Evolutionary conservation across 1,139 yeast species (phyloP), one percentile per base, ranked within the genome.

Genomic region (Ogataea hybrid): DNA sequence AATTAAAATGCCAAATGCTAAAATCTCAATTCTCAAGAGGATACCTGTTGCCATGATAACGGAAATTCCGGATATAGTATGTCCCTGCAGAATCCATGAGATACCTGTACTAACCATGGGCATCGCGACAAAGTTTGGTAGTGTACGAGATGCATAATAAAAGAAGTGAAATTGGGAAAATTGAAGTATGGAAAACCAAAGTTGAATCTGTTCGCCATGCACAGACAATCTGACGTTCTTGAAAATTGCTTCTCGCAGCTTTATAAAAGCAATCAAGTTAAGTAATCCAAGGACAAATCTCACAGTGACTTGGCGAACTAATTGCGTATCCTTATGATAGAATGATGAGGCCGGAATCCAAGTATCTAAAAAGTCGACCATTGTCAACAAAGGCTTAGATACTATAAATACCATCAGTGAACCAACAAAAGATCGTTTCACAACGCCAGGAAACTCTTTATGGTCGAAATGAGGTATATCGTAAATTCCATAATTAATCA

Each of bases 371-470:
- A 8, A 6, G 11, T 28, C 31, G 12, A 47, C 20, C 5, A 17
- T 20, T 4, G 27, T 23, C 1, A 23, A 4, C 9, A 48, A 15
- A 2, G 48, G 50, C 8, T 44, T 46, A 3, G 50, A 35, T 1
- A 58, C 41, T 0, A 61, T 57, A 0, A 87, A 71, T 7, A 88
- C 52, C 1, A 76, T 47, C 42, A 83, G 53, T n/a, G 95, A 74
- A 2, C 96, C 96, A 6, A 87, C 58, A 54, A 89, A 90, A 0
- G 96, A 77, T 42, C 97, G 70, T 17, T 96, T 96, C 5, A 90
- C 96, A 2, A 73, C 92, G 1, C 97, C 97, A 0, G 97, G 95
- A 59, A 87, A 90, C 40, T 70, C 63, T 8, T 71, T 51, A 60
- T 90, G 97, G 59, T 92, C 97, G 59, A 76, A 92, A 44, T 68